Percentiles rank a stretch among this genome's conserved stretches.
Evolutionary conservation across 441 rosid species (phyloP).

Genomic region (Mallotus repandus): DNA sequence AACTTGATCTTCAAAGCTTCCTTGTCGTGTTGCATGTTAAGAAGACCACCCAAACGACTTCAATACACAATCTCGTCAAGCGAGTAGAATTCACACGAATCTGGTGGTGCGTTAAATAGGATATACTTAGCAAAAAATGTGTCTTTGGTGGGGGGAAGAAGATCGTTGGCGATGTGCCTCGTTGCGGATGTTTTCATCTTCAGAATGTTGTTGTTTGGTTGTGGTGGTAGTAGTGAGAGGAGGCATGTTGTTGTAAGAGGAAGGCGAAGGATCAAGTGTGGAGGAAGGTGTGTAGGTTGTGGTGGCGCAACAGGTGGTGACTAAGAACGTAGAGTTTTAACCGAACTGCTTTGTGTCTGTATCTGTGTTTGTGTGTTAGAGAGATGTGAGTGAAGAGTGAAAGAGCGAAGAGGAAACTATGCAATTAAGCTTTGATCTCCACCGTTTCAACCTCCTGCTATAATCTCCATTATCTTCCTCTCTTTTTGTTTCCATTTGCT

Average conservation of each 20-base stretch:
- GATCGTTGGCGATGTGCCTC: slow-evolving; percentile 50
- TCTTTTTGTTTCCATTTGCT: too few relatives aligned
- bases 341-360: slow-evolving; percentile 27
- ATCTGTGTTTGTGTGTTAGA: slow-evolving; percentile 17
- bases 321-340: slow-evolving; percentile 20
- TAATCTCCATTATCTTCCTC: too few relatives aligned
- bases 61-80: slow-evolving; percentile 66
- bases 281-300: slow-evolving; percentile 46
- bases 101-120: slow-evolving; percentile 43
- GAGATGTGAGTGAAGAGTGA: slow-evolving; percentile 31
- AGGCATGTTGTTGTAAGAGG: slow-evolving; percentile 22
- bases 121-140: slow-evolving; percentile 59
- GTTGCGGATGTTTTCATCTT: slow-evolving; percentile 44
- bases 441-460: too few relatives aligned
- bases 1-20: slow-evolving; percentile 41
- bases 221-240: not conserved
- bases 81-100: slow-evolving; percentile 46
- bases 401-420: slow-evolving; percentile 35
- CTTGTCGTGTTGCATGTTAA: slow-evolving; percentile 58
- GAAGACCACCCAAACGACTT: slow-evolving; percentile 48
- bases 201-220: slow-evolving; percentile 24
- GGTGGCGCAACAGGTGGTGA: slow-evolving; percentile 8
- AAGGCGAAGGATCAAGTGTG: slow-evolving; percentile 25
- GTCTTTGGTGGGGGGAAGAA: not conserved
- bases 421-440: too few relatives aligned